Conservation (phyloP, 805 yeast genomes). For the Metschnikowia vanudenii region DNA sequence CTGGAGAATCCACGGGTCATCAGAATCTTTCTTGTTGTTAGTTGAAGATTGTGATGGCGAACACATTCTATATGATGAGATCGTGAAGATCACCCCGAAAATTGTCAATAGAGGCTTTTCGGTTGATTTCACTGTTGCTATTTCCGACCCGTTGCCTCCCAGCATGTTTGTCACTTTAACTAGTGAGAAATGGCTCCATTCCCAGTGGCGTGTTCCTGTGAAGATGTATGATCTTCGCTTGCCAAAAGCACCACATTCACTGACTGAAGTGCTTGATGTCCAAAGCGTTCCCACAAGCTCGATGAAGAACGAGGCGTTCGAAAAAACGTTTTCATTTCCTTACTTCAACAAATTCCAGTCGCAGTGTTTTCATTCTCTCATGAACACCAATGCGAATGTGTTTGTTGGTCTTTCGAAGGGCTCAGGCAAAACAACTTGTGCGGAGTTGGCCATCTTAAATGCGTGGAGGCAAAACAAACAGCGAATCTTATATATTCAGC, state of each 20-base stretch:
- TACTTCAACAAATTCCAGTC: slow-evolving; percentile 73
- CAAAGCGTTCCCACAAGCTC: slow-evolving; percentile 50
- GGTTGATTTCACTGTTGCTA: slow-evolving; percentile 63
- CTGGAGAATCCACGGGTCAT: slow-evolving; percentile 53
- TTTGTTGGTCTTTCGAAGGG: slow-evolving; percentile 76
- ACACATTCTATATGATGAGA: slow-evolving; percentile 57
- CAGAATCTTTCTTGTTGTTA: slow-evolving; percentile 65
- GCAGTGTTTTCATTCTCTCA: slow-evolving; percentile 62
- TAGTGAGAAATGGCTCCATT: slow-evolving; percentile 85
- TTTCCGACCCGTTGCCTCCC: slow-evolving; percentile 47
- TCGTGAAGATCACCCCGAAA: slow-evolving; percentile 49
- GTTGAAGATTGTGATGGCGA: slow-evolving; percentile 88
- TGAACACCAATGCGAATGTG: slow-evolving; percentile 54
- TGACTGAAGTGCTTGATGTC: slow-evolving; percentile 54
- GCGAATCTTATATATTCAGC: slow-evolving; percentile 69
- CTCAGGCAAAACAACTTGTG: slow-evolving; percentile 68
- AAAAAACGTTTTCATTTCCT: slow-evolving; percentile 44
- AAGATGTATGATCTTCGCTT: slow-evolving; percentile 48
- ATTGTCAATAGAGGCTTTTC: slow-evolving; percentile 53
- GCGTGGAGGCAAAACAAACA: slow-evolving; percentile 74
- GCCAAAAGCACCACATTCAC: slow-evolving; percentile 66
- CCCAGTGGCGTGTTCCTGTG: slow-evolving; percentile 62
- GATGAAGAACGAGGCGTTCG: slow-evolving; percentile 49
- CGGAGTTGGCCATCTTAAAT: slow-evolving; percentile 68
- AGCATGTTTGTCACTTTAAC: slow-evolving; percentile 67